phyloP scores from a whole-genome alignment of 2,329 filamentous ascomycete species.

The Thermomyces lanuginosus region DNA sequence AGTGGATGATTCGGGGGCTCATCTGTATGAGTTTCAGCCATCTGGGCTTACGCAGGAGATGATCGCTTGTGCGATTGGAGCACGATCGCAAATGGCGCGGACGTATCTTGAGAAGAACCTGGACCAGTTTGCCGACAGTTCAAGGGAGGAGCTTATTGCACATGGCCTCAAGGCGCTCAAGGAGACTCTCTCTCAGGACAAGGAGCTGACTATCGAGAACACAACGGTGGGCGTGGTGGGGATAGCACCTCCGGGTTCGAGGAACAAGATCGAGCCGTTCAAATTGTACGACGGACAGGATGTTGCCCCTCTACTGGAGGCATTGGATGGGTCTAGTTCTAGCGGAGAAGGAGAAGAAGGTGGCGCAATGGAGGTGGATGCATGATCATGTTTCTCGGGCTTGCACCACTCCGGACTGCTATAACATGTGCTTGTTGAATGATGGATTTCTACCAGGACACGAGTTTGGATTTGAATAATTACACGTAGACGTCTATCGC shows the following conservation, averaged over 20 bases:
- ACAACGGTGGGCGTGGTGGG: slow-evolving; percentile 81
- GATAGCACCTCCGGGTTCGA: slow-evolving; percentile 35
- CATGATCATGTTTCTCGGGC: slow-evolving; percentile 17
- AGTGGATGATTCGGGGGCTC: slow-evolving; percentile 82
- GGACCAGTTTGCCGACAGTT: slow-evolving; percentile 60
- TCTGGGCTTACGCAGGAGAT: slow-evolving; percentile 95
- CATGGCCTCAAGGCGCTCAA: slow-evolving; percentile 85
- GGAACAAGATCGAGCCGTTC: slow-evolving; percentile 55
- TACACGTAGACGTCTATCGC: too few relatives aligned
- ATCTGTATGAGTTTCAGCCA: slow-evolving; percentile 97
- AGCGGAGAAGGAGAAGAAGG: slow-evolving; percentile 24
- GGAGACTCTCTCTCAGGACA: slow-evolving; percentile 91
- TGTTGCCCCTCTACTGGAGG: slow-evolving; percentile 71
- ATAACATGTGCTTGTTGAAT: too few relatives aligned
- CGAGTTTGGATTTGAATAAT: too few relatives aligned
- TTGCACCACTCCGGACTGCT: too few relatives aligned
- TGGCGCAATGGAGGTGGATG: slow-evolving; percentile 43
- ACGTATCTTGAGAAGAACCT: slow-evolving; percentile 92
- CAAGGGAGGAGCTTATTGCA: slow-evolving; percentile 70
- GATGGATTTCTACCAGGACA: too few relatives aligned
- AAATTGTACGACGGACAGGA: slow-evolving; percentile 82
- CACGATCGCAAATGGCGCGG: slow-evolving; percentile 88
- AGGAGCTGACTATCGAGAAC: slow-evolving; percentile 93
- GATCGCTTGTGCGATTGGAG: slow-evolving; percentile 88
- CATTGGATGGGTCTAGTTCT: slow-evolving; percentile 34